Base-by-base conservation (phyloP, 2,329 filamentous ascomycete genomes). In the Verticillium zaregamsianum region DNA sequence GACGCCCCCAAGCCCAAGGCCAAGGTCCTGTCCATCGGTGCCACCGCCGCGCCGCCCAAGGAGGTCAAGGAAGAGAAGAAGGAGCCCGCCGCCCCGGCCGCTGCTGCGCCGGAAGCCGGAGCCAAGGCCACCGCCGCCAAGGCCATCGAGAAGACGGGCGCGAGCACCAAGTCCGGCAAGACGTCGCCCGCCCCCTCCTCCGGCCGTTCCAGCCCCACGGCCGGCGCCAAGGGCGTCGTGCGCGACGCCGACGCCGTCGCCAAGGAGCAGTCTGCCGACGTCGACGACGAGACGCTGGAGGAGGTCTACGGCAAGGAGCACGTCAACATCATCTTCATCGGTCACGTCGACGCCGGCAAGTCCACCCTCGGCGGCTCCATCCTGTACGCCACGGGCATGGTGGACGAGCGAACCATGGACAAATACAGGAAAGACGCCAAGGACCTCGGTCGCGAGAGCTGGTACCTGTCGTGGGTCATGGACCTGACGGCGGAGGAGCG, bases 401-500 rank as follows among this genome's bases (percentile, higher is more conserved):
- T 99, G n/a, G 96, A 99, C 72, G 93, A 99, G 78, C 88, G 95
- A 74, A 99, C 95, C 39, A 87, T 99, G 83, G 95, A 99, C 60
- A 99, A 99, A 79, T 97, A 97, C 83, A 97, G 94, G 85, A 88
- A 87, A 69, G 96, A 99, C 71, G 94, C 95, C 58, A 98, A 97
- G 82, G 95, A 98, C 12, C 85, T 95, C 66, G 95, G 95, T 59
- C 91, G 93, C 80, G 95, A 98, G 80, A 96, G 94, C 3, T 99
- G 95, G 95, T 99, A 98, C 76, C 85, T 99, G 25, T 99, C 95
- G 54, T 99, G 96, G 95, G 96, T 93, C 64, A 86, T 99, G 70
- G 95, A 99, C 84, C 77, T 98, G 76, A 99, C 93, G 68, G 97
- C 94, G 77, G 96, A 99, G 77, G 95, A 99, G 76, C 87, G 96